Conservation (phyloP, 169 alveolate genomes). For the Miamiensis avidus region DNA sequence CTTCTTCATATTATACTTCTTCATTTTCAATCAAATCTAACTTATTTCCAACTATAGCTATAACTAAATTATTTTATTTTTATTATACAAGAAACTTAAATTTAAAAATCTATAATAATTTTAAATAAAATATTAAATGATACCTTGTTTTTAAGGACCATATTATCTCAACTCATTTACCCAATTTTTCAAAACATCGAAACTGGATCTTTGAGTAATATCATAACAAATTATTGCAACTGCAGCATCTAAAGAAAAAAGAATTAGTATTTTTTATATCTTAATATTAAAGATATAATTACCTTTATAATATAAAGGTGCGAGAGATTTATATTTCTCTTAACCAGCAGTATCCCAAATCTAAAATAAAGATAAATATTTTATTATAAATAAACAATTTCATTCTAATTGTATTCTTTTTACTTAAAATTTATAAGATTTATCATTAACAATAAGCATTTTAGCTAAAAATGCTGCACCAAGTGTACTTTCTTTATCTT, state of each 20-base stretch:
- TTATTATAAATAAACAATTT: neutral
- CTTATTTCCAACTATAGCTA: conserved; percentile 45
- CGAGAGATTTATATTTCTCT: conserved; percentile 49
- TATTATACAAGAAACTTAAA: neutral
- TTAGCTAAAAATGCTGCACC: conserved; percentile 49
- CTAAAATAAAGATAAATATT: neutral
- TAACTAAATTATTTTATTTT: too few species aligned
- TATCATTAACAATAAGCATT: conserved; percentile 25
- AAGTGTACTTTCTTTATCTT: conserved; percentile 29
- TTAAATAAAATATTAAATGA: neutral
- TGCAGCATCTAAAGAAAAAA: conserved; percentile 30
- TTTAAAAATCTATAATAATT: neutral
- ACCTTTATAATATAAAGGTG: conserved; percentile 54
- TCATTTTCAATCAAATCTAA: conserved; percentile 42
- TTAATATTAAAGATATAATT: neutral
- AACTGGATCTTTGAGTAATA: conserved; percentile 33
- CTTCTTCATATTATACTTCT: conserved; percentile 45
- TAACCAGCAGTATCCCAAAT: conserved; percentile 56
- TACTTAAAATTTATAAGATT: conserved; percentile 30
- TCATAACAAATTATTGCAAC: conserved; percentile 47
- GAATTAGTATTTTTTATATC: neutral
- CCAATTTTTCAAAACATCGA: conserved; percentile 40
- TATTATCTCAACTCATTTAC: conserved; percentile 32
- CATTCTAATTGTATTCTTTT: neutral
- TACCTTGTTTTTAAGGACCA: conserved; percentile 39